Evolutionary conservation across 139 green algal genomes (phyloP).

Genomic region (Chlamydomonas schloesseri): DNA sequence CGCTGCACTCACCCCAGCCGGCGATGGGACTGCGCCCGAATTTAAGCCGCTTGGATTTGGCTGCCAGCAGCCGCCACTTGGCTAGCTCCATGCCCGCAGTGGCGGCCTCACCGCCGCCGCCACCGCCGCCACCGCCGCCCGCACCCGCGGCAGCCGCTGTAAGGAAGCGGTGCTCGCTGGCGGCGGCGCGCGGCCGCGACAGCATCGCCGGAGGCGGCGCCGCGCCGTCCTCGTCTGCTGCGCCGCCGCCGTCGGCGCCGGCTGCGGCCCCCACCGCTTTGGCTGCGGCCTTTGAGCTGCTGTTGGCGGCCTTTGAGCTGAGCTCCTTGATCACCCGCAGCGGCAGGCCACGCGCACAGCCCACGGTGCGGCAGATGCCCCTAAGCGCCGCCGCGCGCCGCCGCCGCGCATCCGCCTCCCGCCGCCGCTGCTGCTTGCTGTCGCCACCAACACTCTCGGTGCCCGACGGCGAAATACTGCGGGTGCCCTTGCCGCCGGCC

Average conservation of each 20-base stretch:
- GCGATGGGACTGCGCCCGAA: conserved; percentile 68
- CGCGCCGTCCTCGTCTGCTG: no score
- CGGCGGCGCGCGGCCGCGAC: conserved; percentile 5
- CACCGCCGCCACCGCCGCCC: not conserved
- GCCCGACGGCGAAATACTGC: not conserved
- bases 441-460: not conserved
- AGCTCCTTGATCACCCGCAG: not conserved
- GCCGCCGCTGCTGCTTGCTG: not conserved
- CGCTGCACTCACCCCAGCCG: conserved; percentile 39
- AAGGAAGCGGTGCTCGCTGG: conserved; percentile 39
- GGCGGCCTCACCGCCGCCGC: not conserved
- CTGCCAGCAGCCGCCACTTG: conserved; percentile 53
- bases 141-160: not conserved
- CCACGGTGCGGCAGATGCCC: not conserved
- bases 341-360: conserved; percentile 19
- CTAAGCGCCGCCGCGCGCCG: not conserved
- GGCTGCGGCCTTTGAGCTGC: not conserved
- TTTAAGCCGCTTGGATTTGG: conserved; percentile 55
- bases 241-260: not conserved
- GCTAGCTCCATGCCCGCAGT: conserved; percentile 37
- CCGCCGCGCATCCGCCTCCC: not conserved
- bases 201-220: not conserved
- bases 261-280: not conserved
- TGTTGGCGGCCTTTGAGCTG: not conserved
- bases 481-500: no score